These are phyloP conservation scores for Exophiala spinifera DNA, from an alignment of 2,329 filamentous ascomycete species.

Conservation along the genomic window DNA sequence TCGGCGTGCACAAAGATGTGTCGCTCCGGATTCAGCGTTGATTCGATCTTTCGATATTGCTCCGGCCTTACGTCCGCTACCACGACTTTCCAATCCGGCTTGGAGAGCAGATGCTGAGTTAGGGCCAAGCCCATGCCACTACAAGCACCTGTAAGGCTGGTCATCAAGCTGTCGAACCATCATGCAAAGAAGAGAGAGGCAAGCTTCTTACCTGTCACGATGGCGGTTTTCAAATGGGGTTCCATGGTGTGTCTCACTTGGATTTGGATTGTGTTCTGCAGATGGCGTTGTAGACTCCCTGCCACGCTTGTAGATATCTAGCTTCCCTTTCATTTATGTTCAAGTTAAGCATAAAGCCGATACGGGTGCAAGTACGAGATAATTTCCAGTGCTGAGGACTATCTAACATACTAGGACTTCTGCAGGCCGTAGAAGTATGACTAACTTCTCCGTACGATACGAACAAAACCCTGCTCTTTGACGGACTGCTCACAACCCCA, in stretches of 20 bases:
- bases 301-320: conserved; percentile 1
- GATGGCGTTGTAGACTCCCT: not conserved
- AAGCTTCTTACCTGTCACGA: conserved; percentile 6
- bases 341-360: conserved; percentile 4
- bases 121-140: conserved; percentile 63
- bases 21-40: conserved; percentile 7
- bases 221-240: conserved; percentile 9
- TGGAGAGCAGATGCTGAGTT: conserved; percentile 48
- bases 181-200: not conserved
- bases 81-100: conserved; percentile 48
- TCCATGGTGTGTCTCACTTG: conserved; percentile 6
- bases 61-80: conserved; percentile 49
- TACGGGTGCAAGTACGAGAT: conserved; percentile 3
- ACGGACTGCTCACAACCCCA: conserved; percentile 2
- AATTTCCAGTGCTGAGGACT: conserved; percentile 1
- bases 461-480: conserved; percentile 5
- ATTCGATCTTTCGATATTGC: not conserved
- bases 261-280: conserved; percentile 7
- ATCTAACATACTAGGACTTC: conserved; percentile 1
- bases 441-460: not conserved
- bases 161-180: conserved; percentile 2
- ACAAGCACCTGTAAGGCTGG: conserved; percentile 47
- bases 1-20: conserved; percentile 44
- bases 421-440: conserved; percentile 2
- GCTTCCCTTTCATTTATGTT: not conserved